Evolutionary conservation across 139 green algal genomes (phyloP).

Genomic region (Chlamydomonas sp.): DNA sequence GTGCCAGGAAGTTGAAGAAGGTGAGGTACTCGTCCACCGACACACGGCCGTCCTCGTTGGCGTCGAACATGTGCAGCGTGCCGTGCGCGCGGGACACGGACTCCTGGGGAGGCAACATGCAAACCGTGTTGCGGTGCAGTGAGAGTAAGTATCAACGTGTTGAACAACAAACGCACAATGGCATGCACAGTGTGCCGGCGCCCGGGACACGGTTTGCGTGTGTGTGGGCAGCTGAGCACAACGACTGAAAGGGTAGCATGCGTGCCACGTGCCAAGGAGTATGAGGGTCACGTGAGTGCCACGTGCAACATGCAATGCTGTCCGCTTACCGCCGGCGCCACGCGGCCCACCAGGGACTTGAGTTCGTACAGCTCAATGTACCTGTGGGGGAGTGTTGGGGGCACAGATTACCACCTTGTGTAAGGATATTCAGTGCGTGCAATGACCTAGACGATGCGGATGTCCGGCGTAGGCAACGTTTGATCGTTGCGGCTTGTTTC

Average conservation of each 20-base stretch:
- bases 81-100: slow-evolving; percentile 17
- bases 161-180: no score
- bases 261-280: background rate
- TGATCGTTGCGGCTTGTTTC: background rate
- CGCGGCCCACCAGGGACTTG: slow-evolving; percentile 19
- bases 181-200: no score
- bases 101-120: slow-evolving; percentile 1
- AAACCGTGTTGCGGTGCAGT: background rate
- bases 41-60: slow-evolving; percentile 34
- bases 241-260: background rate
- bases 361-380: slow-evolving; percentile 49
- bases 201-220: no score
- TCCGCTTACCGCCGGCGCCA: slow-evolving; percentile 36
- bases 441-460: no score
- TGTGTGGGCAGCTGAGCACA: no score
- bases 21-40: slow-evolving; percentile 38
- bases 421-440: no score
- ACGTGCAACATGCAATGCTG: background rate
- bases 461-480: no score
- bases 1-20: slow-evolving; percentile 30
- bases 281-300: background rate
- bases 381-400: background rate
- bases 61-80: slow-evolving; percentile 40
- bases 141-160: background rate
- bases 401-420: background rate